phyloP scores from a whole-genome alignment of 768 basidiomycete genomes.

The Lenzites betulinus region DNA sequence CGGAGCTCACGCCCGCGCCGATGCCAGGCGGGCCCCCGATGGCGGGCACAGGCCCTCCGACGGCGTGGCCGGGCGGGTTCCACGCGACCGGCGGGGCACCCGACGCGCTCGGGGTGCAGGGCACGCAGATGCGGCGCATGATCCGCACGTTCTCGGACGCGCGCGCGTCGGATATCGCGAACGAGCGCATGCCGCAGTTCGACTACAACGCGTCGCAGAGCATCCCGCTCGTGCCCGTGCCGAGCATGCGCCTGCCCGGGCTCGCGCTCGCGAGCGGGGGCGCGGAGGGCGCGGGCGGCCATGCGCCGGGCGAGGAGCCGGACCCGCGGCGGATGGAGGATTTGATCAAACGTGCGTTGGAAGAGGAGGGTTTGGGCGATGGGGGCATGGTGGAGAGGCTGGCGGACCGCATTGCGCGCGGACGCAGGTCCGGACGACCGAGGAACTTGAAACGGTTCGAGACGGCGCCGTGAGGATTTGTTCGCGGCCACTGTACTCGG shows the following conservation, averaged over 20 bases:
- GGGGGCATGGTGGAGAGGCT: constrained; percentile 58
- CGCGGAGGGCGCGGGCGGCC: constrained; percentile 12
- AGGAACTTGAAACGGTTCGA: constrained; percentile 64
- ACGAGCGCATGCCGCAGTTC: constrained; percentile 73
- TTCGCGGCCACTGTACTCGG: too few relatives aligned
- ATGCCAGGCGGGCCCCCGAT: constrained; percentile 15
- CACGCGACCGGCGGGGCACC: constrained; percentile 26
- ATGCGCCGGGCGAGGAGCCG: constrained; percentile 38
- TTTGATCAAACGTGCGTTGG: constrained; percentile 61
- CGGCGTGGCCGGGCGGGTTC: constrained; percentile 32
- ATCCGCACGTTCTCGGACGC: constrained; percentile 79
- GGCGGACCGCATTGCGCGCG: constrained; percentile 63
- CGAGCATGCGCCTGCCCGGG: constrained; percentile 55
- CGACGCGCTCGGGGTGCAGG: constrained; percentile 65
- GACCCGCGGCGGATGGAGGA: constrained; percentile 54
- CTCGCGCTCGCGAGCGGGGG: constrained; percentile 21
- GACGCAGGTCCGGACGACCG: constrained; percentile 49
- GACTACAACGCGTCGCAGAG: constrained; percentile 33
- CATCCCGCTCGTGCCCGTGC: constrained; percentile 55
- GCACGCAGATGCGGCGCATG: constrained; percentile 55
- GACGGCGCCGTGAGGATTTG: constrained; percentile 41
- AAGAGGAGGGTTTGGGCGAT: constrained; percentile 50
- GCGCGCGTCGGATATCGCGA: constrained; percentile 72
- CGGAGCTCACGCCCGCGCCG: constrained; percentile 50
- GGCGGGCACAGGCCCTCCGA: constrained; percentile 24